Base-by-base conservation (phyloP, 148 eudicot species). In the Rhododendron mucronatum region DNA sequence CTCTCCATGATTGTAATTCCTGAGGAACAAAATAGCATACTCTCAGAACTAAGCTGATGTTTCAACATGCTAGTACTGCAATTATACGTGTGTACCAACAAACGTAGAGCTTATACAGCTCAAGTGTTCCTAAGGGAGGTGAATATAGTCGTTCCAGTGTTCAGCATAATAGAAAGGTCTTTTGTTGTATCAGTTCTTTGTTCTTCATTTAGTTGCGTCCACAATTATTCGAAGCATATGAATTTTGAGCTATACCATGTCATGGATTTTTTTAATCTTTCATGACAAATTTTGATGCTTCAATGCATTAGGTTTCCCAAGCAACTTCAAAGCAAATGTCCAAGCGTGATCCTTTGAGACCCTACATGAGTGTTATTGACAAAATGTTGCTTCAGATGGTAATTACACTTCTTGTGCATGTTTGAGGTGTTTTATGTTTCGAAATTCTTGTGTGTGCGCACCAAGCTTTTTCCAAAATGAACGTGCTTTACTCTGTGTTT, bases 311-410 rank as follows among this genome's bases (percentile, higher is more conserved):
- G 99, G 96, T 96, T 92, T 95, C 99, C 92, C 98, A 96, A 92
- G 99, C 97, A 73, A 96, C 99, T 51, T 96, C 99, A 12, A 96
- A 92, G 85, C 99, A 95, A 87, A 96, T 96, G 96, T 96, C 99
- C 7, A 95, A 93, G 93, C 99, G 98, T 88, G 99, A 96, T 91
- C 98, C 97, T 78, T 87, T 95, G 74, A 92, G 95, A 90, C 93
- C 94, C 11, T 95, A 91, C 93, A 96, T 96, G 99, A 89, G 91
- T 87, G 84, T 95, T 80, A 93, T 96, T 82, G 99, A 96, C 83
- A 92, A 92, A 84, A 94, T 96, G 97, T 84, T 95, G 91, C 89
- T 88, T 84, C 92, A 94, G 73, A 96, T 96, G 97, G 99, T 96
- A 93, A 88, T 84, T 73, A 55, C 75, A 23, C n/a, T 83, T n/a